Evolutionary conservation across 495 filamentous ascomycete genomes (phyloP), one percentile per base, ranked within the genome.

Genomic region (Penicillium atrosanguineum): DNA sequence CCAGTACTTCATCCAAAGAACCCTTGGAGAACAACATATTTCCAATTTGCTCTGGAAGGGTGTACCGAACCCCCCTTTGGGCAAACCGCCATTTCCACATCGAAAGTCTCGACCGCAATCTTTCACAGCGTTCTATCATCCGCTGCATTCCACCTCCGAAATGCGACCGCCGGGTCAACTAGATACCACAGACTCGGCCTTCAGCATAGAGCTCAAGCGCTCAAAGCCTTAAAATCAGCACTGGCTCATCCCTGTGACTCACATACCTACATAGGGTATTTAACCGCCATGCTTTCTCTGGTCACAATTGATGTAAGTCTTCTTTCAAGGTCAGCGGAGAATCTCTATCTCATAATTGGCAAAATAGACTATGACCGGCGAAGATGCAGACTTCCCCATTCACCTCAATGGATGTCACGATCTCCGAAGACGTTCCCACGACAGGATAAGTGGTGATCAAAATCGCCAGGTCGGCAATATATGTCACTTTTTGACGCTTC

Each of bases 1-100:
- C 54, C 54, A 21, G 48, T 57, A 3, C 16, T 37, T 5, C 54
- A 57, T 29, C 48, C 54, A 16, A 18, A 21, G 12, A 57, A 57
- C 26, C 54, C 54, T 0, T 57, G 54, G 54, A 50, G 38, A 41
- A 57, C 54, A 11, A 57, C 48, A 23, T 55, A 55, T 23, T 12
- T 49, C 26, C 39, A 43, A 15, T 55, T 49, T 21, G 52, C 52
- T 9, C 52, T 55, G 21, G 45, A 55, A 37, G 52, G 52, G 2
- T 39, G 52, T 19, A 46, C 40, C 3, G 52, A 55, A 8, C 46
- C 49, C 2, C 26, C 37, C 31, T 28, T 55, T 26, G 29, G 16
- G 4, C 46, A 55, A 7, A 39, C 28, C 14, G 4, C 11, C 0
- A n/a, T 4, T 9, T 36, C 46, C 8, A 25, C 52, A 9, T 55